Evolutionary conservation across 2,329 filamentous ascomycete genomes (phyloP).

Genomic region (Fusarium udum): DNA sequence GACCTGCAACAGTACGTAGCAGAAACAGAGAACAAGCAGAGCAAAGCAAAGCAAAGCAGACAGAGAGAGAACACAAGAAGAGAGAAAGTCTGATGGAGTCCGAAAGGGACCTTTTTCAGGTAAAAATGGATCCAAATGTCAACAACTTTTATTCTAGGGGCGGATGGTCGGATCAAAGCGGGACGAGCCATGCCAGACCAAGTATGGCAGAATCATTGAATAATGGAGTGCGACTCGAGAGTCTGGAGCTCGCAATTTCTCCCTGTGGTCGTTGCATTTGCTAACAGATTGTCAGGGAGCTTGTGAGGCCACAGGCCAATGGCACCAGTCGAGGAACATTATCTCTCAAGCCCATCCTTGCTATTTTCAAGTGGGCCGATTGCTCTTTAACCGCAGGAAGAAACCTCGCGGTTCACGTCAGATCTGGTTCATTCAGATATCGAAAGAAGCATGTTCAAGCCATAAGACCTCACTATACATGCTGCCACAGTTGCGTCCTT

Average conservation of each 20-base stretch:
- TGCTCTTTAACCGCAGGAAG: not conserved
- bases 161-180: slow-evolving; percentile 35
- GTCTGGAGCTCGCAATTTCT: slow-evolving; percentile 5
- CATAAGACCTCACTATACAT: not conserved
- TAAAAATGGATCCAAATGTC: slow-evolving; percentile 30
- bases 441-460: not conserved
- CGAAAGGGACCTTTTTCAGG: slow-evolving; percentile 19
- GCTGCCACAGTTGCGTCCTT: not conserved
- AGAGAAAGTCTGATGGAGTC: slow-evolving; percentile 34
- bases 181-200: slow-evolving; percentile 30
- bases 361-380: slow-evolving; percentile 1
- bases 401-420: not conserved
- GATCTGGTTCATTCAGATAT: not conserved
- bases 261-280: not conserved
- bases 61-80: slow-evolving; percentile 19
- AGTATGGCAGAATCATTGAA: slow-evolving; percentile 18
- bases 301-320: not conserved
- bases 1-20: slow-evolving; percentile 13
- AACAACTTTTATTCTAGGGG: slow-evolving; percentile 28
- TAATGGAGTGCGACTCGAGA: slow-evolving; percentile 5
- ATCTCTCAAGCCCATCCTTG: slow-evolving; percentile 13
- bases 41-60: not conserved
- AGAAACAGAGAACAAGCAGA: slow-evolving; percentile 21
- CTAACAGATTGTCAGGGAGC: slow-evolving; percentile 9
- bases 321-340: not conserved